Evolutionary conservation across 2,329 filamentous ascomycete genomes (phyloP).

Genomic region (Microdochium trichocladiopsis): DNA sequence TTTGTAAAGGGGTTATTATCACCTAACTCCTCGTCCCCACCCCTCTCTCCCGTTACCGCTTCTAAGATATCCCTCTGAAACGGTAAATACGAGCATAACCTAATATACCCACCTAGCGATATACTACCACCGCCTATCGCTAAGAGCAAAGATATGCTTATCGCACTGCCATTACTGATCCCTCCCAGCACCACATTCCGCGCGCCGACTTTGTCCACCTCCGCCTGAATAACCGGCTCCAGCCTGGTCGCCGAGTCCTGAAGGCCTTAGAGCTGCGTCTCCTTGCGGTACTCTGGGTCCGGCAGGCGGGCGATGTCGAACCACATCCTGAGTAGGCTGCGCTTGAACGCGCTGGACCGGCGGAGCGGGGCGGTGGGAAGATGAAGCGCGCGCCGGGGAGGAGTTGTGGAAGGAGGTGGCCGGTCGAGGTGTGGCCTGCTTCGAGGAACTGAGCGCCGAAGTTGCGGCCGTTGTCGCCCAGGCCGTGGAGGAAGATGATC

Average conservation of each 20-base stretch:
- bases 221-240: conserved; percentile 22
- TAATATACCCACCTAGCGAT: conserved; percentile 35
- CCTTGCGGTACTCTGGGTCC: conserved; percentile 28
- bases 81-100: conserved; percentile 39
- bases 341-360: conserved; percentile 33
- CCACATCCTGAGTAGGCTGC: conserved; percentile 39
- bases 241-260: conserved; percentile 29
- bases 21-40: too few relatives aligned
- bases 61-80: conserved; percentile 27
- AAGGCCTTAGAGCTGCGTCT: conserved; percentile 36
- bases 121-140: conserved; percentile 17
- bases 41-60: too few relatives aligned
- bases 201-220: conserved; percentile 18
- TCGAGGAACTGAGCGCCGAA: conserved; percentile 24
- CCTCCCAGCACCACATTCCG: conserved; percentile 40
- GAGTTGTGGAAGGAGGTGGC: conserved; percentile 19
- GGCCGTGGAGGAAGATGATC: conserved; percentile 12
- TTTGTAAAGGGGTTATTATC: conserved; percentile 6
- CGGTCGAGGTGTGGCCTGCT: conserved; percentile 16
- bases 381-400: conserved; percentile 35
- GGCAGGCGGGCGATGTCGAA: conserved; percentile 37
- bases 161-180: conserved; percentile 46
- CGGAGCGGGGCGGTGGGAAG: conserved; percentile 38
- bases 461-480: conserved; percentile 11
- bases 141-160: conserved; percentile 32